phyloP scores from a whole-genome alignment of 192 early-diverging fungal species.

The Rhizophagus clarus region DNA sequence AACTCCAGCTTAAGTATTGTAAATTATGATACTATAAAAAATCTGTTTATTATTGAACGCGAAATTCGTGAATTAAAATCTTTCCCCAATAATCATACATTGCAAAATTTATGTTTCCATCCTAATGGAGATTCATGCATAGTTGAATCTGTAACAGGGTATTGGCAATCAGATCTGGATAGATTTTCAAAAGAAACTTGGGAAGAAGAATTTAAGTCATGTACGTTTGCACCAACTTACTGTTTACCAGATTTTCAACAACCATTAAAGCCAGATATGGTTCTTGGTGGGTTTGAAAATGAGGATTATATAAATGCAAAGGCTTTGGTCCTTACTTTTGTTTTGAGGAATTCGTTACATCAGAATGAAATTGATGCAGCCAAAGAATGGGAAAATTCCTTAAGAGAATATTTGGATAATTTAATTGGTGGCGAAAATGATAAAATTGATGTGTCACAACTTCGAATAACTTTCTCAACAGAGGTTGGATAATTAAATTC shows the following conservation, averaged over 20 bases:
- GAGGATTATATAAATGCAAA: conserved; percentile 46
- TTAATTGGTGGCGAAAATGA: conserved; percentile 35
- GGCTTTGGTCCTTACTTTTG: conserved; percentile 63
- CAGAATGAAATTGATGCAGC: conserved; percentile 39
- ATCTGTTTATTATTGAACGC: conserved; percentile 53
- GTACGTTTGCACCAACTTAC: conserved; percentile 47
- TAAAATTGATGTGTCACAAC: conserved; percentile 32
- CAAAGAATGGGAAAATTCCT: conserved; percentile 56
- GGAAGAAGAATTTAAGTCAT: conserved; percentile 47
- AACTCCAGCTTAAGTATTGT: conserved; percentile 41
- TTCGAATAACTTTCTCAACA: conserved; percentile 59
- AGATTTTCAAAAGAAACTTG: conserved; percentile 49
- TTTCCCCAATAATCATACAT: conserved; percentile 37
- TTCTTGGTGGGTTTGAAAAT: conserved; percentile 55
- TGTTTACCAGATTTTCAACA: conserved; percentile 67
- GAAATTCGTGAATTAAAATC: conserved; percentile 48
- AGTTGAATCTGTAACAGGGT: conserved; percentile 66
- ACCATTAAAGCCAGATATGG: conserved; percentile 62
- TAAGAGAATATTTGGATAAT: conserved; percentile 43
- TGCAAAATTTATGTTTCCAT: conserved; percentile 62
- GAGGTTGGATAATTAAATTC: conserved; percentile 42
- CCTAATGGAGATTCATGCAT: conserved; percentile 63
- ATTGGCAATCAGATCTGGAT: conserved; percentile 57
- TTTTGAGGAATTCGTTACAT: conserved; percentile 56
- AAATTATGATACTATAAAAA: conserved; percentile 43